Base-by-base conservation (phyloP, 2,329 filamentous ascomycete species). In the Rhinocladiella mackenziei region DNA sequence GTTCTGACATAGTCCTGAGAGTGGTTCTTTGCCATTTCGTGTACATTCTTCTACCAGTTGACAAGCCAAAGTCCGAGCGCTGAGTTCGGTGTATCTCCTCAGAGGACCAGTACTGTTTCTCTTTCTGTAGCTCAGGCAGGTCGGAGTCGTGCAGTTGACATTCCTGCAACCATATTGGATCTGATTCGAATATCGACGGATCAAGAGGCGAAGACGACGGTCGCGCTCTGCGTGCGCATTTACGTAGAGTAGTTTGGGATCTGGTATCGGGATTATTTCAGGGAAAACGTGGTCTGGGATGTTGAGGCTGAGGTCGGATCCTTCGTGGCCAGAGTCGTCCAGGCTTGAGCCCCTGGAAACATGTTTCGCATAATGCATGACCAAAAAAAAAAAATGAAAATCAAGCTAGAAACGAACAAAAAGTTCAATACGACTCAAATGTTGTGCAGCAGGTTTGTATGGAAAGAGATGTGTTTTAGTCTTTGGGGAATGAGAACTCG, bases 111-210 rank as follows among this genome's bases (percentile, higher is more conserved):
- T 78, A 23, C 79, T 76, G 29, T 82, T 68, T 54, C 84, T 77
- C 63, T 77, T 84, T 43, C 85, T 80, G 62, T 79, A 88, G 50
- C 82, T 88, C 59, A 91, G 84, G 67, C 89, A 95, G 10, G 86
- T 91, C 10, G 86, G 68, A 1, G 81, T 91, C 25, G 72, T 73
- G 65, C 89, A 95, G 39, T 74, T 70, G 40, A 74, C 69, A 53
- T 77, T 78, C 50, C 78, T 79, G 62, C 89, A 95, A 52, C 89
- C 89, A 54, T 85, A 77, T 44, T 88, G 79, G n/a, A 95, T 77
- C 65, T 95, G 89, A 23, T 78, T 72, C 37, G 89, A 80, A 60
- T 86, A 94, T 58, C 56, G 55, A 33, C 58, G 55, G 39, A 55
- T 49, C 39, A 56, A 42, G 17, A 43, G 47, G 41, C 50, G 56